Conservation (phyloP, 2,329 filamentous ascomycete genomes). For the Hypoxylon sp. region DNA sequence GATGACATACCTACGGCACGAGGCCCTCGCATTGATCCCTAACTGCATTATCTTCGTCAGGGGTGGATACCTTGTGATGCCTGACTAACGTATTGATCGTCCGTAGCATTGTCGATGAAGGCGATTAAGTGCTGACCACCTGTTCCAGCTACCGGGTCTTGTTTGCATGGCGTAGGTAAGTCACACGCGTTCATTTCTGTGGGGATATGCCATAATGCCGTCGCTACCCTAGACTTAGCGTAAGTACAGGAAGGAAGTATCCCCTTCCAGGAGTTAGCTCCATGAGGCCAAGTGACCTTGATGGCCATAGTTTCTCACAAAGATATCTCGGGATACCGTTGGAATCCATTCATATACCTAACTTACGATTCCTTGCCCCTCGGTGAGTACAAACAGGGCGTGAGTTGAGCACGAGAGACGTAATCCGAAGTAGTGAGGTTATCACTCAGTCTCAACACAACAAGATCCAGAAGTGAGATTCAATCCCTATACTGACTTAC, state of each 20-base stretch:
- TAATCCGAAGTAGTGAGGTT: not conserved
- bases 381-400: too few relatives aligned
- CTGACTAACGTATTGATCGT: not conserved
- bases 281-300: not conserved
- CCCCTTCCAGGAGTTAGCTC: not conserved
- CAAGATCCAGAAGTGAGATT: not conserved
- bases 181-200: not conserved
- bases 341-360: too few relatives aligned
- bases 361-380: too few relatives aligned
- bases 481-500: not conserved
- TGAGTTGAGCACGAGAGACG: not conserved
- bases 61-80: not conserved
- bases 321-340: too few relatives aligned
- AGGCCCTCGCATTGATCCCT: not conserved
- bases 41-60: not conserved
- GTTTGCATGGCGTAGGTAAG: not conserved
- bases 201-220: not conserved
- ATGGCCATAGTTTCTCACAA: not conserved
- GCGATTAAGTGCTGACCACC: conserved; percentile 36
- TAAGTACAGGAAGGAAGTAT: not conserved
- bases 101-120: conserved; percentile 11
- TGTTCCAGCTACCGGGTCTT: not conserved
- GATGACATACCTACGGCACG: conserved; percentile 1
- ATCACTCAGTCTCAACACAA: not conserved
- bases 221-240: not conserved